These are phyloP conservation scores for Pseudogymnoascus sp. DNA, from an alignment of 2,329 filamentous ascomycete genomes.

Conservation along the genomic window DNA sequence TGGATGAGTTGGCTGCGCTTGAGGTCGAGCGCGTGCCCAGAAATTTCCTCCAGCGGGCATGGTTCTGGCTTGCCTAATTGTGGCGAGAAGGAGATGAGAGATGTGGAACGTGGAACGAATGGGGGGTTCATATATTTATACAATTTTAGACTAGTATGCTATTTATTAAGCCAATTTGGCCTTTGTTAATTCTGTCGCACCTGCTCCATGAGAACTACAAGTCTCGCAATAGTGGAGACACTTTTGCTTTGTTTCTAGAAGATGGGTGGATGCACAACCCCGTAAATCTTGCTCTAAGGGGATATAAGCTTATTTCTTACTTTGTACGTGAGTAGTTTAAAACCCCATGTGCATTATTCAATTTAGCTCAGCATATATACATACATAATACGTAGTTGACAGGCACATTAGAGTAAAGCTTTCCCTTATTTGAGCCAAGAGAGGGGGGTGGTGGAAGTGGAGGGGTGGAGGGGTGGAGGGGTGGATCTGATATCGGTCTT, in stretches of 20 bases:
- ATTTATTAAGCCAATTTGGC: conserved; percentile 4
- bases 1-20: conserved; percentile 41
- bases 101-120: not conserved
- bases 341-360: not conserved
- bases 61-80: conserved; percentile 46
- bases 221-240: not conserved
- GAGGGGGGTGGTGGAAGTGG: not conserved
- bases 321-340: not conserved
- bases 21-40: conserved; percentile 39
- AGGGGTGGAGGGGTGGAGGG: not conserved
- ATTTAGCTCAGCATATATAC: not conserved
- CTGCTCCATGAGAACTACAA: not conserved
- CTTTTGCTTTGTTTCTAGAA: not conserved
- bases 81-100: not conserved
- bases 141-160: conserved; percentile 8
- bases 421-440: not conserved
- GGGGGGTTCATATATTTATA: not conserved
- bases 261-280: not conserved
- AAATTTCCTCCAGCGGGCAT: conserved; percentile 43
- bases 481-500: not conserved
- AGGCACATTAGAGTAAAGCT: not conserved
- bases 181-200: not conserved
- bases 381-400: not conserved
- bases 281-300: not conserved
- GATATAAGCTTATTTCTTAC: not conserved